Conservation (phyloP, 2,329 filamentous ascomycete species). For the Fusarium continuum region DNA sequence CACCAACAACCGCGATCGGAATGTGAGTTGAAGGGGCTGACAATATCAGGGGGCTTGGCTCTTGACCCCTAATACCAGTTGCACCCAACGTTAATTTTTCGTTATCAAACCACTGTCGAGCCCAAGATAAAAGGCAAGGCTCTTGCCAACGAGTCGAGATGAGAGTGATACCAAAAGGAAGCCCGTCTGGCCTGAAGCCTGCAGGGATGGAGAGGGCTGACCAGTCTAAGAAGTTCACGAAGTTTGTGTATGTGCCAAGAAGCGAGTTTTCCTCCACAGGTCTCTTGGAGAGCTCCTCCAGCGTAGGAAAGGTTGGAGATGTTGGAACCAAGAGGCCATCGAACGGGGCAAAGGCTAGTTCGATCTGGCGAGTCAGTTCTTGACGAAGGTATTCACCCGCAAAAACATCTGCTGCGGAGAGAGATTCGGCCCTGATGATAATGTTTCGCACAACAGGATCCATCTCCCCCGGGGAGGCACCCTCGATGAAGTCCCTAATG, state of each 20-base stretch:
- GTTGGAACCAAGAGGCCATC: constrained; percentile 66
- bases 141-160: constrained; percentile 51
- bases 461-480: constrained; percentile 42
- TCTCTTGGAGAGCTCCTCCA: constrained; percentile 59
- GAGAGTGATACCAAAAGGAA: constrained; percentile 52
- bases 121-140: constrained; percentile 42
- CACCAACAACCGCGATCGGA: constrained; percentile 48
- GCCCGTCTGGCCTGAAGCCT: constrained; percentile 49
- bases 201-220: constrained; percentile 64
- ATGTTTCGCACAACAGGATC: constrained; percentile 50
- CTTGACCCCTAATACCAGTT: constrained; percentile 29
- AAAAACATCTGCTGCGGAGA: constrained; percentile 58
- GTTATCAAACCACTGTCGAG: constrained; percentile 43
- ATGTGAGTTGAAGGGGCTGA: not conserved
- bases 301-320: constrained; percentile 60
- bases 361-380: constrained; percentile 53
- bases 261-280: constrained; percentile 64
- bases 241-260: constrained; percentile 67
- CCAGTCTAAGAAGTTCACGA: constrained; percentile 68
- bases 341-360: constrained; percentile 52
- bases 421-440: constrained; percentile 50
- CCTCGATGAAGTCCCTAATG: constrained; percentile 57
- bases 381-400: constrained; percentile 50
- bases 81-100: constrained; percentile 42
- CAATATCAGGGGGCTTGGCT: not conserved